Conservation (phyloP, 257 asterid genomes). For the Galeopsis tetrahit region DNA sequence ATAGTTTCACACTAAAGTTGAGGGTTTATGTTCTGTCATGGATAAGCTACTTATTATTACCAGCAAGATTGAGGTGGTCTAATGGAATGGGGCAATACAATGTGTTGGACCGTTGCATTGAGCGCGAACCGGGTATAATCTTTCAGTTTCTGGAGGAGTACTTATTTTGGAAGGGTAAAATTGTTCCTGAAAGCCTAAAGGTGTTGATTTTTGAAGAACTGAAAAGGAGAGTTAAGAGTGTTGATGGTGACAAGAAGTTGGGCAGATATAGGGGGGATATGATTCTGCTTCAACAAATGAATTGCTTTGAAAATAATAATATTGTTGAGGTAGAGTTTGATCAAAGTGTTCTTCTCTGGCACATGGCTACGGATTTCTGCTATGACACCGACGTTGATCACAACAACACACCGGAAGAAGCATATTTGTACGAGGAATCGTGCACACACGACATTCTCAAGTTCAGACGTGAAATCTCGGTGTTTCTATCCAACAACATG, state of each 20-base stretch:
- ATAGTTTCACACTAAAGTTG: no score
- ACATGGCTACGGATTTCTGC: conserved; percentile 42
- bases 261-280: conserved; percentile 25
- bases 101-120: conserved; percentile 26
- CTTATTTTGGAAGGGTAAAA: background rate
- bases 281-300: background rate
- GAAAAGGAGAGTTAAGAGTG: background rate
- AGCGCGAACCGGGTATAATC: background rate
- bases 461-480: conserved; percentile 27
- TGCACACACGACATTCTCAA: background rate
- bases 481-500: conserved; percentile 39
- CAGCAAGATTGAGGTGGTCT: conserved; percentile 26
- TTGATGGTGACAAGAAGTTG: background rate
- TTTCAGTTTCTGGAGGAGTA: conserved; percentile 14
- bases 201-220: conserved; percentile 16
- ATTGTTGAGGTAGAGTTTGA: conserved; percentile 29
- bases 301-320: background rate
- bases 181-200: conserved; percentile 8
- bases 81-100: conserved; percentile 41
- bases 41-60: no score
- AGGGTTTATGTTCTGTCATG: no score
- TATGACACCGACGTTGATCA: background rate
- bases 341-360: conserved; percentile 40
- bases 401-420: background rate
- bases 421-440: background rate